Base-by-base conservation (phyloP, 148 eudicot species). In the Simmondsia chinensis region DNA sequence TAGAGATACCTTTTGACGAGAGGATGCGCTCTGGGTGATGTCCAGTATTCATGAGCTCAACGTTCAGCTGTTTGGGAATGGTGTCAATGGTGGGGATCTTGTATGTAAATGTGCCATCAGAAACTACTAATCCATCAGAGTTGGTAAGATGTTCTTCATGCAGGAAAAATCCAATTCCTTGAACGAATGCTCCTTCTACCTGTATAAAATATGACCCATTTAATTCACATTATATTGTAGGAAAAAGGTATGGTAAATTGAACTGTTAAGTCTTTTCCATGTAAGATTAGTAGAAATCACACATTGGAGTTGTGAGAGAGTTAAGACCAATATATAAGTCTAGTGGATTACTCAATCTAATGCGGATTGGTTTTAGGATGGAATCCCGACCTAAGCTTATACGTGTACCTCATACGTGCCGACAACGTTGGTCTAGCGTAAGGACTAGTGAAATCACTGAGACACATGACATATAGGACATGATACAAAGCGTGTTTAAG, bases 101-200 rank as follows among this genome's bases (percentile, higher is more conserved):
- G 57, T 88, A 88, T 2, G 68, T 73, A 87, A 91, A 88, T n/a
- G 94, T 88, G 65, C 91, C 67, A 48, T 83, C 69, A 16, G 69
- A 41, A 51, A 55, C 19, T 33, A 76, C 76, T 60, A 80, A 43
- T 47, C 97, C 97, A 38, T 88, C 86, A 12, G 80, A 48, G 65
- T 84, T 59, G 6, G 68, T 25, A 0, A 56, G 59, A 52, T 82
- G 80, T 43, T 88, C 97, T 73, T 83, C 97, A 4, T 59, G 66
- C 87, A 88, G 75, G 65, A 83, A 88, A 56, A 88, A 88, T 13
- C 97, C 97, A 17, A 88, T 39, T 41, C 97, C 97, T 73, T 84
- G 97, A 13, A 83, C 84, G 66, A 80, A 88, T 32, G 97, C 81
- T 20, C 97, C 97, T 66, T 88, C 97, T 7, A 88, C 73, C 94